phyloP scores from a whole-genome alignment of 2,329 filamentous ascomycete species.

The Cladophialophora psammophila region DNA sequence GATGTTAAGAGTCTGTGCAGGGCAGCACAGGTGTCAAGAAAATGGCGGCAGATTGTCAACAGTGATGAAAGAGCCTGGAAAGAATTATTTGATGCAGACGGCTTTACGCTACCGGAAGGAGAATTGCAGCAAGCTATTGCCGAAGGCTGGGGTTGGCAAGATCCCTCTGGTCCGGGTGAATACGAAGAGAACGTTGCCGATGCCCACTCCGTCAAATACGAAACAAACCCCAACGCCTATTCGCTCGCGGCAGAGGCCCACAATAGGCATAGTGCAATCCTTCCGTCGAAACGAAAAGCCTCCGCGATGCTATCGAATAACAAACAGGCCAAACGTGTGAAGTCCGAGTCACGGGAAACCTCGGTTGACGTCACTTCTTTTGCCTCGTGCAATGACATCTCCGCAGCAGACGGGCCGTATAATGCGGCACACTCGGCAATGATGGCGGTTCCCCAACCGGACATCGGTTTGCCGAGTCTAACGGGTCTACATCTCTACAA shows the following conservation, averaged over 20 bases:
- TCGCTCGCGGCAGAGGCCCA: constrained; percentile 27
- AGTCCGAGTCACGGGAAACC: constrained; percentile 56
- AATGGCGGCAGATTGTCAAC: constrained; percentile 90
- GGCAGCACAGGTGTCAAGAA: constrained; percentile 90
- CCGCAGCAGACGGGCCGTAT: constrained; percentile 78
- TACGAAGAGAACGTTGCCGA: constrained; percentile 81
- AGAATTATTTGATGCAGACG: constrained; percentile 83
- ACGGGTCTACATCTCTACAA: constrained; percentile 92
- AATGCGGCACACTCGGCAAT: constrained; percentile 87
- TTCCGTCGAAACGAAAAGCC: constrained; percentile 58
- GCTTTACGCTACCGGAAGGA: constrained; percentile 77
- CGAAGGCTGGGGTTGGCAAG: constrained; percentile 98
- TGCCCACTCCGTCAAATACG: constrained; percentile 49
- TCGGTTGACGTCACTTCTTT: constrained; percentile 49
- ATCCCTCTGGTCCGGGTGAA: constrained; percentile 75
- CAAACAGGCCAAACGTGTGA: constrained; percentile 63
- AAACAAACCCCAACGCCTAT: constrained; percentile 45
- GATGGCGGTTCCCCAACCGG: constrained; percentile 79
- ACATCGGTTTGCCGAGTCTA: constrained; percentile 78
- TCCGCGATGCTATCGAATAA: constrained; percentile 52
- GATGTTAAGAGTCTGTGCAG: constrained; percentile 85
- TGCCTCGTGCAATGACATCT: constrained; percentile 57
- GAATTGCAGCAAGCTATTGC: constrained; percentile 85
- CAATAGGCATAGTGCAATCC: constrained; percentile 36
- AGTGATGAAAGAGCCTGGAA: constrained; percentile 97